These are phyloP conservation scores for Chionographis japonica DNA, from an alignment of 106 monocot genomes.

Conservation along the genomic window DNA sequence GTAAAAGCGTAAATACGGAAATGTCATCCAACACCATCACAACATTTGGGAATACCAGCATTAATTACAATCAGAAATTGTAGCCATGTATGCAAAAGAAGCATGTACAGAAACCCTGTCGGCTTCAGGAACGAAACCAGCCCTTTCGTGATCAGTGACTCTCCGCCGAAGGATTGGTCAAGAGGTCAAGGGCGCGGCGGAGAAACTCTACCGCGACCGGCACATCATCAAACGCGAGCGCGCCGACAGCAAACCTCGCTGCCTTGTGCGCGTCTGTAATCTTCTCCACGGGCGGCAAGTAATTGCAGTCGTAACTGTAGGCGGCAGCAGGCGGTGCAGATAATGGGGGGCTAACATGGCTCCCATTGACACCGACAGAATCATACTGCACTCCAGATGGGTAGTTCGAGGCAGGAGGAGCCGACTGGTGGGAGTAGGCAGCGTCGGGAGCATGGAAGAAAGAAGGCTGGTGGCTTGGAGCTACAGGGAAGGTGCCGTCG, in stretches of 20 bases:
- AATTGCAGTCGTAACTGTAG: slow-evolving; percentile 55
- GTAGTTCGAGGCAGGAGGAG: slow-evolving; percentile 10
- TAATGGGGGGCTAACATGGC: slow-evolving; percentile 3
- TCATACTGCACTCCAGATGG: slow-evolving; percentile 14
- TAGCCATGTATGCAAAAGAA: too few relatives aligned
- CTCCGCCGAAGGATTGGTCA: slow-evolving; percentile 70
- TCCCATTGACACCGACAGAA: slow-evolving; percentile 5
- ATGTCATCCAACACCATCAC: too few relatives aligned
- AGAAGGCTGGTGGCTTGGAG: slow-evolving; percentile 46
- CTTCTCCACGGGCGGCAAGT: slow-evolving; percentile 65
- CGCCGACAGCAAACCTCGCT: slow-evolving; percentile 72
- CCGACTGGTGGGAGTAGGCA: slow-evolving; percentile 15
- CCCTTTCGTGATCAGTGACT: slow-evolving; percentile 12
- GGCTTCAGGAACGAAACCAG: too few relatives aligned
- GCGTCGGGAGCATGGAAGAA: slow-evolving; percentile 38
- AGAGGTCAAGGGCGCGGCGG: slow-evolving; percentile 48
- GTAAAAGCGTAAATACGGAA: too few relatives aligned
- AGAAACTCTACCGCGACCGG: slow-evolving; percentile 61
- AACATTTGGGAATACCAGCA: too few relatives aligned
- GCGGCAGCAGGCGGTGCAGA: slow-evolving; percentile 19
- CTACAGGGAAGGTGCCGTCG: slow-evolving; percentile 41
- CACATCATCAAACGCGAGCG: slow-evolving; percentile 82
- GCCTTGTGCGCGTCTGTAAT: slow-evolving; percentile 75
- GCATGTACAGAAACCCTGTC: too few relatives aligned
- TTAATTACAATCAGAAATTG: too few relatives aligned